Percentiles rank a stretch among this genome's conserved stretches.
phyloP scores from a whole-genome alignment of 2,329 filamentous ascomycete species.

The Xylariaceae sp. region DNA sequence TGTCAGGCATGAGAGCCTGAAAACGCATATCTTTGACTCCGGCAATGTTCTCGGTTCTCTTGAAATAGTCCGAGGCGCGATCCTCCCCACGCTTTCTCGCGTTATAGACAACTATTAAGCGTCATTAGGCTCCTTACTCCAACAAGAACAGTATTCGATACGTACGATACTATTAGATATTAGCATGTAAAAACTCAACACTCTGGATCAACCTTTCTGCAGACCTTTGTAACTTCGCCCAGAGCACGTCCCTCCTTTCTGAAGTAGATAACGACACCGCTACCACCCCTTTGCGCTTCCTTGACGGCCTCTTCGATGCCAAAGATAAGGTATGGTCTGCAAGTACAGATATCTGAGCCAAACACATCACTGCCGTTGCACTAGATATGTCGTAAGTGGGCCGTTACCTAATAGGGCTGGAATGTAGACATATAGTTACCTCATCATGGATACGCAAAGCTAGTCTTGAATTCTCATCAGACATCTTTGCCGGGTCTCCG shows the following conservation, averaged over 20 bases:
- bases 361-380: slow-evolving; percentile 98
- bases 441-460: slow-evolving; percentile 80
- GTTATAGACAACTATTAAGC: slow-evolving; percentile 66
- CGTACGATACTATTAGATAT: slow-evolving; percentile 50
- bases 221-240: slow-evolving; percentile 93
- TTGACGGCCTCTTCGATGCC: slow-evolving; percentile 97
- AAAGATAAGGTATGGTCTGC: slow-evolving; percentile 92
- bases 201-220: slow-evolving; percentile 31
- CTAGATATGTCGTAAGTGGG: slow-evolving; percentile 38
- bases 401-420: slow-evolving; percentile 6
- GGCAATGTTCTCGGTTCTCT: slow-evolving; percentile 96
- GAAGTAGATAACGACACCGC: slow-evolving; percentile 97
- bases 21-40: slow-evolving; percentile 97
- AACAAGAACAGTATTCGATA: slow-evolving; percentile 30
- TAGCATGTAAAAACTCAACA: slow-evolving; percentile 35
- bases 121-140: slow-evolving; percentile 29
- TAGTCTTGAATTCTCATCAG: slow-evolving; percentile 77
- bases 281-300: slow-evolving; percentile 91
- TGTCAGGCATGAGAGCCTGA: slow-evolving; percentile 97
- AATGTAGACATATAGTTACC: slow-evolving; percentile 40
- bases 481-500: slow-evolving; percentile 91
- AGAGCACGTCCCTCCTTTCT: slow-evolving; percentile 94
- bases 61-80: slow-evolving; percentile 89
- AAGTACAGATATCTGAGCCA: slow-evolving; percentile 97
- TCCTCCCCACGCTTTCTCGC: slow-evolving; percentile 78